These are phyloP conservation scores for Lotus japonicus DNA, from an alignment of 306 rosid genomes.

Conservation along the genomic window DNA sequence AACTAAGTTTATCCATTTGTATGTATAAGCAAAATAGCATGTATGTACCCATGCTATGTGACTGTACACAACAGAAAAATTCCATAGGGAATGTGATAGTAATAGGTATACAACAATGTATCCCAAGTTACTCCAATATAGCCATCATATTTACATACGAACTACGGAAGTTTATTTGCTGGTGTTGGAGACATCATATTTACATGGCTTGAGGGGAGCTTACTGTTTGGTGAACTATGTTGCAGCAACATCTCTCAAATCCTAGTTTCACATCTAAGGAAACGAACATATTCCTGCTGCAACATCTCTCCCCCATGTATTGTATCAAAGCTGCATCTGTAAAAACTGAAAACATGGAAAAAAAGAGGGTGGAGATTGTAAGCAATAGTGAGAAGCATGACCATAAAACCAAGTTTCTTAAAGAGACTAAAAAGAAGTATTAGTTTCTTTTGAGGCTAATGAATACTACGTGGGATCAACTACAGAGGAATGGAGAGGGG, in stretches of 20 bases:
- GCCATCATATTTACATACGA: conserved; percentile 35
- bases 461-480: too few relatives aligned
- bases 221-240: background rate
- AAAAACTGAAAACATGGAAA: conserved; percentile 45
- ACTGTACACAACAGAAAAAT: background rate
- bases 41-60: background rate
- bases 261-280: conserved; percentile 43
- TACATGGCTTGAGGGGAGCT: conserved; percentile 28
- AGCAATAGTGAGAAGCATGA: background rate
- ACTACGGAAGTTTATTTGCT: conserved; percentile 1
- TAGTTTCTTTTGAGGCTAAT: too few relatives aligned
- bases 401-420: background rate
- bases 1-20: background rate
- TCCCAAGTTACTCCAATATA: conserved; percentile 13
- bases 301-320: conserved; percentile 68
- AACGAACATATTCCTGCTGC: conserved; percentile 63
- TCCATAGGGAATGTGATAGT: background rate
- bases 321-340: conserved; percentile 65
- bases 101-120: conserved; percentile 5
- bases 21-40: background rate
- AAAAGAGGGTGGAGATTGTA: background rate
- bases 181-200: conserved; percentile 25
- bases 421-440: background rate
- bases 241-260: background rate
- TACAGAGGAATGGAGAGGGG: too few relatives aligned